Evolutionary conservation across 2,329 filamentous ascomycete species (phyloP), one percentile per base, ranked within the genome.

Genomic region (Colletotrichum sp.): DNA sequence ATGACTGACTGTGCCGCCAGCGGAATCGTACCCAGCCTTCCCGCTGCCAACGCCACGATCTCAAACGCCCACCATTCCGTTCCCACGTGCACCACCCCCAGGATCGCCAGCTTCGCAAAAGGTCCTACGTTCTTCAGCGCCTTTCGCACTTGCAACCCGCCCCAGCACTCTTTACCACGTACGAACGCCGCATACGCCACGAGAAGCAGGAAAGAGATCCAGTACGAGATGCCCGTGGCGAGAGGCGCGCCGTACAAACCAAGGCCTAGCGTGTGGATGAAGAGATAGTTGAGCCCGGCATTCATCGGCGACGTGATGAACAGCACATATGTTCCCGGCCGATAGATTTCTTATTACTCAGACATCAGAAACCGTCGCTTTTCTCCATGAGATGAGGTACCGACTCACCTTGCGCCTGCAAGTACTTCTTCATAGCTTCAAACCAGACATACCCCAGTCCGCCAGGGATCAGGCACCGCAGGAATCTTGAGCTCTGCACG

Each of bases 21-120:
- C 0, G 95, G 90, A 38, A 96, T 90, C 0, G 94, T 96, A 5
- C 96, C 96, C 0, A 98, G 89, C 43, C 93, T 90, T 2, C 95
- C 95, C 7, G 95, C 95, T 3, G 94, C 94, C 1, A 97, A 89
- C 2, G 95, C 95, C 3, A 97, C 95, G 78, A 97, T 96, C 84
- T 97, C 95, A 79, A 98, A 98, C 0, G 95, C 96, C 95, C 95
- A 97, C 95, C 95, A 98, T 84, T 98, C 96, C 0, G 95, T 97
- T 5, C 95, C 96, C 7, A 98, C 94, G 78, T 97, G 95, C 5
- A 97, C 85, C 56, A 97, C 88, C 0, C 95, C 96, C 0, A 97
- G 87, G 16, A 94, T 84, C 0, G 95, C 94, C 5, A 98, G 91
- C 12, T 92, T 91, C 2, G 94, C 89, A 82, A 98, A 98, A 0